Conservation (phyloP, 2,329 filamentous ascomycete genomes). For the Cladobotryum mycophilum region DNA sequence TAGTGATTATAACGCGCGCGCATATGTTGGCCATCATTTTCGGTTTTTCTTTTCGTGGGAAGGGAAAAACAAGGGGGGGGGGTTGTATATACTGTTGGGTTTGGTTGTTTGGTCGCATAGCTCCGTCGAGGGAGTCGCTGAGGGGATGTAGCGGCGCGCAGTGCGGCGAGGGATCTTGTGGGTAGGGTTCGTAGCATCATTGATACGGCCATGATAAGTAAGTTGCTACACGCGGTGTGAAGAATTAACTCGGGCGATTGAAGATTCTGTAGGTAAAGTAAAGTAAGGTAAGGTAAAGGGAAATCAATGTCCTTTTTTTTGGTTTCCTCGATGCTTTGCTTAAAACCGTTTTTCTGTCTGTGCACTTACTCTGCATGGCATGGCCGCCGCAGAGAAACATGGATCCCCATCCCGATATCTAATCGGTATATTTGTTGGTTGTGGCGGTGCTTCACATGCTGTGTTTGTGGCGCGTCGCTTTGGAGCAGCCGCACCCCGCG, state of each 20-base stretch:
- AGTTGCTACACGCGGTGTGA: not conserved
- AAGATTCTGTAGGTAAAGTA: too few relatives aligned
- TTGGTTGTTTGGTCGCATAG: slow-evolving; percentile 24
- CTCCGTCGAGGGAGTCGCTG: slow-evolving; percentile 6
- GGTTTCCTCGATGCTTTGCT: too few relatives aligned
- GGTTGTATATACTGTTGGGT: slow-evolving; percentile 18
- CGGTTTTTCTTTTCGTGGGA: not conserved
- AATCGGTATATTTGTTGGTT: not conserved
- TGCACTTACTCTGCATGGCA: too few relatives aligned
- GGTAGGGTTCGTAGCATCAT: not conserved
- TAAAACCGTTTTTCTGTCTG: too few relatives aligned
- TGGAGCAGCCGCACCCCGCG: not conserved
- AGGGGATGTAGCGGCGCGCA: not conserved
- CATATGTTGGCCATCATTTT: not conserved
- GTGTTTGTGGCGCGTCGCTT: not conserved
- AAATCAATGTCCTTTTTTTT: too few relatives aligned
- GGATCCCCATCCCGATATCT: too few relatives aligned
- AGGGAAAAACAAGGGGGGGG: too few relatives aligned
- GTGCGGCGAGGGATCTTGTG: not conserved
- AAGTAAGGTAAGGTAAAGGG: too few relatives aligned
- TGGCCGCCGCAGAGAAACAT: too few relatives aligned
- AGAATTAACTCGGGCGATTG: not conserved
- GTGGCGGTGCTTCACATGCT: not conserved
- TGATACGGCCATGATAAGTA: not conserved
- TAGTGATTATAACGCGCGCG: slow-evolving; percentile 24